A percentile compares a stretch with the other conserved stretches of the same genome.
phyloP scores from a whole-genome alignment of 768 basidiomycete genomes.

The Antrodiella citrinella region DNA sequence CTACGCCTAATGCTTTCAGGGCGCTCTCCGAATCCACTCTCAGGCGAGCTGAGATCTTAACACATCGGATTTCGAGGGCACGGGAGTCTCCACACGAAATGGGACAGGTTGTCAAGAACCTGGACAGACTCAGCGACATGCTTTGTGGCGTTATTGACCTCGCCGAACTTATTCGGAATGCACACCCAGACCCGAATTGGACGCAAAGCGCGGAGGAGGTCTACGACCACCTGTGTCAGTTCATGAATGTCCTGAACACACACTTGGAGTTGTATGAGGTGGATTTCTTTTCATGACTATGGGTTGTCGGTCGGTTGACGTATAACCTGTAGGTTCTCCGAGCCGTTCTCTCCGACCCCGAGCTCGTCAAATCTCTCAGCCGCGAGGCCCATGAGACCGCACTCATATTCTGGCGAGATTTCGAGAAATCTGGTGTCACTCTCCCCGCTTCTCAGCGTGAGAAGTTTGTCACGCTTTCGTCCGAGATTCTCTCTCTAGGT shows the following conservation, averaged over 20 bases:
- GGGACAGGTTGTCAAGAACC: slow-evolving; percentile 84
- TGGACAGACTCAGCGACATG: slow-evolving; percentile 94
- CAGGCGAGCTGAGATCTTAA: slow-evolving; percentile 71
- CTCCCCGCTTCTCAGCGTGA: slow-evolving; percentile 70
- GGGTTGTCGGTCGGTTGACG: slow-evolving; percentile 11
- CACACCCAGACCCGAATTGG: slow-evolving; percentile 86
- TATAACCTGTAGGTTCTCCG: slow-evolving; percentile 53
- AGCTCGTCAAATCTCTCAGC: slow-evolving; percentile 55
- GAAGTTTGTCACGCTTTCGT: slow-evolving; percentile 83
- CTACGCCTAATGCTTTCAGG: slow-evolving; percentile 58
- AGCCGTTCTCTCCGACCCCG: slow-evolving; percentile 58
- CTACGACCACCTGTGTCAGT: slow-evolving; percentile 90
- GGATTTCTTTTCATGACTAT: slow-evolving; percentile 24
- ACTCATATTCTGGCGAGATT: slow-evolving; percentile 91
- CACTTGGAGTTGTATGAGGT: slow-evolving; percentile 86
- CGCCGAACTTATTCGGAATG: slow-evolving; percentile 87
- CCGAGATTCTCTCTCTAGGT: slow-evolving; percentile 82
- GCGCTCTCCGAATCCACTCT: slow-evolving; percentile 74
- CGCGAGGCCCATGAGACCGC: slow-evolving; percentile 82
- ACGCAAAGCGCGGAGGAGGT: slow-evolving; percentile 75
- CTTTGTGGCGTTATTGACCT: slow-evolving; percentile 95
- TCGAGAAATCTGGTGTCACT: slow-evolving; percentile 94
- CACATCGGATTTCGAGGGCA: slow-evolving; percentile 73
- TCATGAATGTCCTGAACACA: slow-evolving; percentile 97
- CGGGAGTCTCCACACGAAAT: slow-evolving; percentile 68